A percentile compares a stretch with the other conserved stretches of the same genome.
phyloP scores from a whole-genome alignment of 75 land plant species.

The Pseudotsuga menziesii region DNA sequence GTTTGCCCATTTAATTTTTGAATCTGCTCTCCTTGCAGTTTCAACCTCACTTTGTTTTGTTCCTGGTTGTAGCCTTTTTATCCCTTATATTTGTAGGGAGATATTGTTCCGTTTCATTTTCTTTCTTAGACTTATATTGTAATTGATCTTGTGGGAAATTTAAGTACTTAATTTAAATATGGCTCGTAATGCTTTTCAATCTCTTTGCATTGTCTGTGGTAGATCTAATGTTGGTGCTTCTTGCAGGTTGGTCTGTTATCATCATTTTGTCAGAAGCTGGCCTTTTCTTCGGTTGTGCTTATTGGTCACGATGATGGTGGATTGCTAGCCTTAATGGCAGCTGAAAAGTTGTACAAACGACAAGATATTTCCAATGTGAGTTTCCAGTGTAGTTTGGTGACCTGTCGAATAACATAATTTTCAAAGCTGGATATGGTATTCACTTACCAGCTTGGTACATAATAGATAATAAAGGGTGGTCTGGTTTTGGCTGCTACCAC shows the following conservation, averaged over 20 bases:
- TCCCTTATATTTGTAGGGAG: not conserved
- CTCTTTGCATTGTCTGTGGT: not conserved
- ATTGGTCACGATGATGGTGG: slow-evolving; percentile 37
- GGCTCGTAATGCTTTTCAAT: not conserved
- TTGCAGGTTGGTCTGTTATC: slow-evolving; percentile 31
- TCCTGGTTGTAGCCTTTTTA: not conserved
- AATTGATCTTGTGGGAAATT: not conserved
- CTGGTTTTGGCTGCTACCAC: not conserved
- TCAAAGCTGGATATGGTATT: slow-evolving; percentile 1
- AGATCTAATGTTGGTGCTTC: not conserved
- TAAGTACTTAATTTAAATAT: slow-evolving; percentile 2
- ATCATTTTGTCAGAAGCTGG: slow-evolving; percentile 27
- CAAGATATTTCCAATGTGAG: not conserved
- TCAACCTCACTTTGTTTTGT: not conserved
- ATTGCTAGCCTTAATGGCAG: slow-evolving; percentile 5
- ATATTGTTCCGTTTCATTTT: not conserved
- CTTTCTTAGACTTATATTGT: not conserved
- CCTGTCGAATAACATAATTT: slow-evolving; percentile 29
- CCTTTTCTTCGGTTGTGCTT: slow-evolving; percentile 17
- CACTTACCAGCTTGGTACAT: not conserved
- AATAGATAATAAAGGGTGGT: not conserved
- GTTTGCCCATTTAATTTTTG: not conserved
- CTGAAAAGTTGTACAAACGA: not conserved
- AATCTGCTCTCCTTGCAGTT: not conserved
- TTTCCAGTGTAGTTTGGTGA: slow-evolving; percentile 11